Evolutionary conservation across 768 basidiomycete species (phyloP).

Genomic region (Xerocomellus intermedius): DNA sequence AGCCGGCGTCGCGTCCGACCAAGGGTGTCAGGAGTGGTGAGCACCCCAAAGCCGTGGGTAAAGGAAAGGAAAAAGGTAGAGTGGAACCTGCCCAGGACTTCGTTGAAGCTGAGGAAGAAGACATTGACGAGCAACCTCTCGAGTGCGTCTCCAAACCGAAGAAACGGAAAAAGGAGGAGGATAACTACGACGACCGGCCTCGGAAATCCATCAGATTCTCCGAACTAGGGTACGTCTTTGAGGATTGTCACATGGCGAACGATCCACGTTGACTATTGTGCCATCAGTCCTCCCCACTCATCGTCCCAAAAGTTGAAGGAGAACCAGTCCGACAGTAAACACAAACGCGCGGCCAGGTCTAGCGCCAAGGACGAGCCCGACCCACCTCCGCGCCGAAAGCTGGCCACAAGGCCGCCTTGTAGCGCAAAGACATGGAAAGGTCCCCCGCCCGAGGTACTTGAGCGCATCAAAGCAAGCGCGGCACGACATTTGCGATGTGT

Average conservation of each 20-base stretch:
- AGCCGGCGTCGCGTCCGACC: not conserved
- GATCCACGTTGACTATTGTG: not conserved
- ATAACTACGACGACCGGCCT: slow-evolving; percentile 22
- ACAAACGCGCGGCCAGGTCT: not conserved
- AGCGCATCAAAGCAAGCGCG: slow-evolving; percentile 36
- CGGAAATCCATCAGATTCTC: slow-evolving; percentile 20
- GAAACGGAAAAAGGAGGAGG: slow-evolving; percentile 24
- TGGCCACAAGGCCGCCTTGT: not conserved
- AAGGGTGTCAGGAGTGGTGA: not conserved
- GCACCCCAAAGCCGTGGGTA: not conserved
- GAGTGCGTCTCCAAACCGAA: slow-evolving; percentile 4
- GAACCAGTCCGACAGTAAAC: slow-evolving; percentile 19
- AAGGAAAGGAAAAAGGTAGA: not conserved
- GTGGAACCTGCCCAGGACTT: not conserved
- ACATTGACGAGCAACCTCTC: not conserved
- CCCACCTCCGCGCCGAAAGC: not conserved
- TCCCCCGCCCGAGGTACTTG: slow-evolving; percentile 40
- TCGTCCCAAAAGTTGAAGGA: slow-evolving; percentile 37
- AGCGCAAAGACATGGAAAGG: slow-evolving; percentile 29
- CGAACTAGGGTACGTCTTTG: slow-evolving; percentile 13
- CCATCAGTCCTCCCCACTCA: slow-evolving; percentile 6
- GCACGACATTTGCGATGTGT: slow-evolving; percentile 14
- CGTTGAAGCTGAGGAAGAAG: not conserved
- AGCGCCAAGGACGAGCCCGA: not conserved
- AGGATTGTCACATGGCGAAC: not conserved